Conservation (phyloP, 78 protist genomes). For the Bigelowiella natans region DNA sequence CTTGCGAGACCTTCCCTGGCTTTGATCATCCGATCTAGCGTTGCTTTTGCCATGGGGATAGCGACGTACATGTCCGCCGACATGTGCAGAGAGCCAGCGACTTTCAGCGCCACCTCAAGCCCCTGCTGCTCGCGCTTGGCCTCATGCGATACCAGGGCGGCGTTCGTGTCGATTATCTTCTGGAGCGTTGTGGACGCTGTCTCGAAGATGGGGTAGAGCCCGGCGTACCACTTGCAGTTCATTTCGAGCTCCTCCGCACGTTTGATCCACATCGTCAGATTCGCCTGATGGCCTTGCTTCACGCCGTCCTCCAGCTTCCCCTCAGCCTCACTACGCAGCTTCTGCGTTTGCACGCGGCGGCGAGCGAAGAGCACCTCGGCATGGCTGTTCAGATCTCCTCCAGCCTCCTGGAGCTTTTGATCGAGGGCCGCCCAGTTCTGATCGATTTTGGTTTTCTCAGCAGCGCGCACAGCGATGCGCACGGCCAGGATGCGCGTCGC, state of each 20-base stretch:
- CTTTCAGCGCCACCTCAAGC: not conserved
- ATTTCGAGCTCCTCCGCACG: not conserved
- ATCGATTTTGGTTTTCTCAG: not conserved
- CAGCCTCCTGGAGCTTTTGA: not conserved
- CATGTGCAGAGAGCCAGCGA: not conserved
- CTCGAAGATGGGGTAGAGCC: not conserved
- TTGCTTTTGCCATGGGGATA: not conserved
- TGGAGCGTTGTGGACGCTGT: not conserved
- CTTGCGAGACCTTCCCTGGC: not conserved
- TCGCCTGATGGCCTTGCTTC: not conserved
- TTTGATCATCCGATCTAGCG: not conserved
- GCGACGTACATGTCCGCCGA: not conserved
- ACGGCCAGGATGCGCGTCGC: not conserved
- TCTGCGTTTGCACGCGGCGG: not conserved
- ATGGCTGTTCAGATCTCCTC: not conserved
- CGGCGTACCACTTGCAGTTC: not conserved
- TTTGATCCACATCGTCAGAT: not conserved
- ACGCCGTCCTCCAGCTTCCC: not conserved
- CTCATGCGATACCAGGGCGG: not conserved
- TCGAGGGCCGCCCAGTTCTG: not conserved
- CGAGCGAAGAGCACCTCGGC: not conserved
- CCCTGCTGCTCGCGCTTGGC: not conserved
- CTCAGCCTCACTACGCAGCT: not conserved
- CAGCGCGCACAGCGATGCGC: not conserved
- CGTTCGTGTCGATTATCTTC: not conserved